Conservation (phyloP, 495 filamentous ascomycete species). For the Neurospora sp. region DNA sequence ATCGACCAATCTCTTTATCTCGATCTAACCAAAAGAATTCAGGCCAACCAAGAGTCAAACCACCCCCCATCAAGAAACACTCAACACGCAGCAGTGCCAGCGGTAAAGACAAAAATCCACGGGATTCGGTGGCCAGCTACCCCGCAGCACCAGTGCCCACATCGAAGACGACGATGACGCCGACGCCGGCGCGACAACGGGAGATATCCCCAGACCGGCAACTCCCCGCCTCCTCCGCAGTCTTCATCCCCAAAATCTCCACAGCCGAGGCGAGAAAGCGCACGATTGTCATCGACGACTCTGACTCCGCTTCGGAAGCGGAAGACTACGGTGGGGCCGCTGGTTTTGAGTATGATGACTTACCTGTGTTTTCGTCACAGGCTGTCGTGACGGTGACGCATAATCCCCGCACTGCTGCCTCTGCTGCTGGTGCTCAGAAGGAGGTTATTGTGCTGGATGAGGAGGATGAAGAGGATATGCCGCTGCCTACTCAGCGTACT, state of each 20-base stretch:
- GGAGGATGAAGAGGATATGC: not conserved
- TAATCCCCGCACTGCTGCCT: not conserved
- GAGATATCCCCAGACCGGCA: not conserved
- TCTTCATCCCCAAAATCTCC: not conserved
- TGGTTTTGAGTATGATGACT: not conserved
- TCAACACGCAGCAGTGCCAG: not conserved
- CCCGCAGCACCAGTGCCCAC: not conserved
- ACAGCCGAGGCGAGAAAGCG: not conserved
- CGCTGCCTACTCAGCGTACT: not conserved
- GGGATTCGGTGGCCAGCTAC: not conserved
- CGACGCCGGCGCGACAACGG: not conserved
- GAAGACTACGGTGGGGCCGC: not conserved
- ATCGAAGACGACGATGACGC: not conserved
- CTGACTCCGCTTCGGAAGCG: not conserved
- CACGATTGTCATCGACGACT: not conserved
- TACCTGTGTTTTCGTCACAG: not conserved
- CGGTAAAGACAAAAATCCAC: not conserved
- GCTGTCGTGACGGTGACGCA: not conserved
- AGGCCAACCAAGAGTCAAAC: conserved; percentile 1
- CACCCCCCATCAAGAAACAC: not conserved
- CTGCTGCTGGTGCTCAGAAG: not conserved
- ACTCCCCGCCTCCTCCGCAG: not conserved
- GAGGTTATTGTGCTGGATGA: not conserved
- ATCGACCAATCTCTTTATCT: not conserved
- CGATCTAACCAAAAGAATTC: not conserved